Percentiles rank a stretch among this genome's conserved stretches.
These are phyloP conservation scores for Lasiosphaeriaceae sp. DNA, from an alignment of 495 filamentous ascomycete species.

Conservation along the genomic window DNA sequence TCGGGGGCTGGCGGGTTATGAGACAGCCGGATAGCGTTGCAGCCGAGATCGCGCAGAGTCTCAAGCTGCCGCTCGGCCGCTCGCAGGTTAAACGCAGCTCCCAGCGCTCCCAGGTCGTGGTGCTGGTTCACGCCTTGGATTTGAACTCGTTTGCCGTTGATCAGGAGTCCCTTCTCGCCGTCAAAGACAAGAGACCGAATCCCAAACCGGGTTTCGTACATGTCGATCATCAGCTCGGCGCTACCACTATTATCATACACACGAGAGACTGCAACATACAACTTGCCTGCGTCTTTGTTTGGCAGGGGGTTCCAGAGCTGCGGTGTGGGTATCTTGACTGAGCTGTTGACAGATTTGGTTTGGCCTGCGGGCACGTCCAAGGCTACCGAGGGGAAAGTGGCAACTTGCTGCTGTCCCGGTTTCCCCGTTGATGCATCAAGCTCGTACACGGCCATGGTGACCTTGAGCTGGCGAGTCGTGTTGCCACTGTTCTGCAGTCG, in stretches of 20 bases:
- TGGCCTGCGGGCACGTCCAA: constrained; percentile 21
- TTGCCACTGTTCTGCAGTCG: no score
- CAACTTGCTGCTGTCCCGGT: no score
- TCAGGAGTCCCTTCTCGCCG: constrained; percentile 25
- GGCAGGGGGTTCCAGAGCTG: constrained; percentile 45
- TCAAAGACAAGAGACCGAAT: constrained; percentile 37
- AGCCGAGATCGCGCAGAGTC: constrained; percentile 44
- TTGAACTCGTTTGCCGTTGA: constrained; percentile 38
- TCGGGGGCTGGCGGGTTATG: constrained; percentile 51
- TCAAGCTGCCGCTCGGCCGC: constrained; percentile 43
- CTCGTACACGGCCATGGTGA: no score
- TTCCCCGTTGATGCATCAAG: no score
- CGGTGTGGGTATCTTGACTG: constrained; percentile 33
- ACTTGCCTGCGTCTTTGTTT: neutral
- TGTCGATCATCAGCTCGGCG: constrained; percentile 45
- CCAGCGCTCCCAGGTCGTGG: constrained; percentile 44
- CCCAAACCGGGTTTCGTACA: constrained; percentile 45
- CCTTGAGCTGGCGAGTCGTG: no score
- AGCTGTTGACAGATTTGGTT: constrained; percentile 31
- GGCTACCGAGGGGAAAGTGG: no score
- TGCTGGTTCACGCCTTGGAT: constrained; percentile 45
- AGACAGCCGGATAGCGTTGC: constrained; percentile 46
- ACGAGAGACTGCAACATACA: no score
- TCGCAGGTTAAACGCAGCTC: constrained; percentile 40
- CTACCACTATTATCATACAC: no score